Evolutionary conservation across 2,329 filamentous ascomycete genomes (phyloP), one percentile per base, ranked within the genome.

Genomic region (Aspergillus fructus): DNA sequence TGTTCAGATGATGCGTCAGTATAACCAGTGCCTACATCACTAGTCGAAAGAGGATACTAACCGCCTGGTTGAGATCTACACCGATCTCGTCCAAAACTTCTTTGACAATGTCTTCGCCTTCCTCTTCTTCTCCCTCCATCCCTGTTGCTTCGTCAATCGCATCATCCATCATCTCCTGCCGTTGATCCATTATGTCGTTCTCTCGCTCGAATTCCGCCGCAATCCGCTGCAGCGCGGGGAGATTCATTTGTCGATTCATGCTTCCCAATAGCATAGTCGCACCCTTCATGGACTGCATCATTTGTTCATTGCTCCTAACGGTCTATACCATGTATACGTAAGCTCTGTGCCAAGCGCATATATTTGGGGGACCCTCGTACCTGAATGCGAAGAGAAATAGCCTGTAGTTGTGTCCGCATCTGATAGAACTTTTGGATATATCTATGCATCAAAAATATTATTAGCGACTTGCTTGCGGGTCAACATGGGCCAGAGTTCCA

Each of bases 221-320:
- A 71, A 99, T 99, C 57, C 93, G 87, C 74, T 97, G 93, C 34
- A 99, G 81, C 17, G 92, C 92, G 0, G 94, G 94, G 3, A 99
- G 85, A 72, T 99, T 97, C 93, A 97, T 97, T 62, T 91, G 91
- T 63, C 90, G 85, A 76, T 99, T 99, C 94, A 99, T 99, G 78
- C 90, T 96, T 54, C 93, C 92, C 7, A 99, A 81, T 3, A 96
- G 88, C 76, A 89, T 87, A 1, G 94, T 97, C 4, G 94, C 94
- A 34, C 94, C 94, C 77, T 97, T 99, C 94, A 99, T 97, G 8
- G 93, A 94, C 76, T 96, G 91, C 93, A 97, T 97, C 94, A 99
- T 99, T 77, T 97, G 93, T 75, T 99, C 94, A 76, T 99, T 99
- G 65, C 93, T 97, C 63, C 94, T 88, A 63, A 97, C 93, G 49